A percentile compares a stretch with the other conserved stretches of the same genome.
Conservation (phyloP, 352 stramenopile species). For the Phytopythium aichiense region DNA sequence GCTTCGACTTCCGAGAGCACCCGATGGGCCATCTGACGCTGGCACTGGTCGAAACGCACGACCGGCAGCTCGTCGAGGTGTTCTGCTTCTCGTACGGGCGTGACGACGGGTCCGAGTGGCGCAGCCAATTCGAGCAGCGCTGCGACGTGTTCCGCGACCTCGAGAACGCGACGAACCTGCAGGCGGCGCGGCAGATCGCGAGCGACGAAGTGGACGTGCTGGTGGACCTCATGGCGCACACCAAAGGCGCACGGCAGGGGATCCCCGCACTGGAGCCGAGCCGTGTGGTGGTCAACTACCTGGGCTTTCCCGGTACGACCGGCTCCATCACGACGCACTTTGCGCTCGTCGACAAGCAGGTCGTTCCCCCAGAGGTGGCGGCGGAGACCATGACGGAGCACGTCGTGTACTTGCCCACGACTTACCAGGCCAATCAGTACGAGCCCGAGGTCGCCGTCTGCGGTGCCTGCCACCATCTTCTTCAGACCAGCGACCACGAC, state of each 20-base stretch:
- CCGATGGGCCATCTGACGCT: slow-evolving; percentile 91
- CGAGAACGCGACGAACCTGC: slow-evolving; percentile 34
- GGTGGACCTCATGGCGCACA: slow-evolving; percentile 92
- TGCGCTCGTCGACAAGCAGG: slow-evolving; percentile 60
- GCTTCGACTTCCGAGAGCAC: slow-evolving; percentile 91
- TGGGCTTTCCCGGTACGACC: slow-evolving; percentile 89
- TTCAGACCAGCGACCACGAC: neutral
- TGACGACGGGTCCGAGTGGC: slow-evolving; percentile 66
- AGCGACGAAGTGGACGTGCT: slow-evolving; percentile 73
- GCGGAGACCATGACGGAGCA: slow-evolving; percentile 64
- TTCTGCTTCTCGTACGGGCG: slow-evolving; percentile 83
- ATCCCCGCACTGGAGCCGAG: slow-evolving; percentile 61
- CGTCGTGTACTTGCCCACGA: slow-evolving; percentile 85
- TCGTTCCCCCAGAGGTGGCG: slow-evolving; percentile 56
- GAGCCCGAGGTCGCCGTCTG: slow-evolving; percentile 36
- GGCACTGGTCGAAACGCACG: slow-evolving; percentile 77
- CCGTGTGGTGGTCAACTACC: slow-evolving; percentile 81
- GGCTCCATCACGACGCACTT: slow-evolving; percentile 77
- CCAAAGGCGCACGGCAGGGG: slow-evolving; percentile 64
- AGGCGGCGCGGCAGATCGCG: slow-evolving; percentile 47
- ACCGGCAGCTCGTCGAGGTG: slow-evolving; percentile 35
- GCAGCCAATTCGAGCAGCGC: slow-evolving; percentile 41
- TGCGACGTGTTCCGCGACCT: slow-evolving; percentile 73
- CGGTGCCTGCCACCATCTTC: neutral
- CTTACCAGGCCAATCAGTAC: slow-evolving; percentile 91